Conservation (phyloP, 441 rosid genomes). For the Geranium incanum region DNA sequence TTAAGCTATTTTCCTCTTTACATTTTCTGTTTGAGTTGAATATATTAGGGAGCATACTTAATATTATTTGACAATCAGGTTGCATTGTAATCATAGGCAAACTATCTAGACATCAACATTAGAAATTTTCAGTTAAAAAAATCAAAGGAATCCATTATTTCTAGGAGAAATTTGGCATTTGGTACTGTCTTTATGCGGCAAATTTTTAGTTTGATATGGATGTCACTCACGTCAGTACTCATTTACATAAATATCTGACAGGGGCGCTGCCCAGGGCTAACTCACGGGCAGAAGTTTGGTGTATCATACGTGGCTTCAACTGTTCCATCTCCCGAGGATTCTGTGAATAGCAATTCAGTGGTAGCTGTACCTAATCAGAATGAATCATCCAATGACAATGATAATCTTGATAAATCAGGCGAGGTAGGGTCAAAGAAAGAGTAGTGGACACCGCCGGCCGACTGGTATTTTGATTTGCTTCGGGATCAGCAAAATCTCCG, state of each 20-base stretch:
- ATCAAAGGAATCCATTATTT: too few relatives aligned
- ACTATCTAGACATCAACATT: too few relatives aligned
- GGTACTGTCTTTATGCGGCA: background rate
- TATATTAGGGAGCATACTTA: background rate
- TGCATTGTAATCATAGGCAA: too few relatives aligned
- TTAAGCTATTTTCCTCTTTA: background rate
- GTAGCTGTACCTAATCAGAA: background rate
- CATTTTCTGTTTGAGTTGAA: background rate
- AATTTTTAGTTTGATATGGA: background rate
- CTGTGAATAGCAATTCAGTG: background rate
- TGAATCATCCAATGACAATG: background rate
- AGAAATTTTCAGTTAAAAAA: too few relatives aligned
- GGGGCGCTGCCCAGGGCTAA: constrained; percentile 84
- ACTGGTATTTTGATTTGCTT: too few relatives aligned
- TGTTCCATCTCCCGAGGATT: constrained; percentile 29
- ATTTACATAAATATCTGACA: constrained; percentile 25
- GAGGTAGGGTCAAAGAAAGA: too few relatives aligned
- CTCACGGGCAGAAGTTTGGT: constrained; percentile 77
- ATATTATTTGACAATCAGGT: background rate
- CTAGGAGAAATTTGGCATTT: background rate
- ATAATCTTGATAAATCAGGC: too few relatives aligned
- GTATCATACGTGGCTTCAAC: constrained; percentile 40
- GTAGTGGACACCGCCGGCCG: too few relatives aligned
- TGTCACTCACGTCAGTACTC: background rate
- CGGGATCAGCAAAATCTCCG: too few relatives aligned